A percentile compares a stretch with the other conserved stretches of the same genome.
These are phyloP conservation scores for Calocera cornea DNA, from an alignment of 768 basidiomycete species.

Conservation along the genomic window DNA sequence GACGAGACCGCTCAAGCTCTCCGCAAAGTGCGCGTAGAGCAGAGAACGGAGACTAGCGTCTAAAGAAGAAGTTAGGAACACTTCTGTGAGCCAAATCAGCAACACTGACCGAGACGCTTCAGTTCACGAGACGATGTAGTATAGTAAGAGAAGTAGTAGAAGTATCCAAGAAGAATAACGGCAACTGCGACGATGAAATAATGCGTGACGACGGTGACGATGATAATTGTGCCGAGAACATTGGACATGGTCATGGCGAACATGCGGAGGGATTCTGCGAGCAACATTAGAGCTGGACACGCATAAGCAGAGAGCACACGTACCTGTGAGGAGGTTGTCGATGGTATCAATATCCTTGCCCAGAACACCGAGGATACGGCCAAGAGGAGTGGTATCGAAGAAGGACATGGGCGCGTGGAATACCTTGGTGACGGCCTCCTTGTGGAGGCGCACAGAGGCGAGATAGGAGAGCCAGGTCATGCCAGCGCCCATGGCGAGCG, in stretches of 20 bases:
- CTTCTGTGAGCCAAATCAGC: background rate
- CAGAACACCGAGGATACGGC: conserved; percentile 47
- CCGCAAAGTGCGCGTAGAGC: conserved; percentile 65
- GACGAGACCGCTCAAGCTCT: conserved; percentile 55
- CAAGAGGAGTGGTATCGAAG: conserved; percentile 60
- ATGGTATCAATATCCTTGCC: conserved; percentile 55
- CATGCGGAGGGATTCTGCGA: conserved; percentile 6
- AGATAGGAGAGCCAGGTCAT: conserved; percentile 45
- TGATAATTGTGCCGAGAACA: conserved; percentile 38
- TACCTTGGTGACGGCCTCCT: conserved; percentile 39
- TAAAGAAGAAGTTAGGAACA: conserved; percentile 13
- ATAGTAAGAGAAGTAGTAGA: conserved; percentile 55
- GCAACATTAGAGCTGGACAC: background rate
- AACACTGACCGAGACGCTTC: conserved; percentile 36
- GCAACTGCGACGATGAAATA: conserved; percentile 48
- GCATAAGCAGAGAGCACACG: conserved; percentile 11
- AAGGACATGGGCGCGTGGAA: conserved; percentile 65
- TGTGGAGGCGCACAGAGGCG: conserved; percentile 51
- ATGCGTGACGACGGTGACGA: conserved; percentile 44
- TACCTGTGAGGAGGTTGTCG: conserved; percentile 48
- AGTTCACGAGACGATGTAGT: conserved; percentile 57
- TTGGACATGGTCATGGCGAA: conserved; percentile 37
- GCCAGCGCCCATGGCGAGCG: conserved; percentile 42
- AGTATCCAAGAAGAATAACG: conserved; percentile 46
- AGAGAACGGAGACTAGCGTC: conserved; percentile 61